Conservation (phyloP, 768 basidiomycete genomes). For the Pisolithus albus region DNA sequence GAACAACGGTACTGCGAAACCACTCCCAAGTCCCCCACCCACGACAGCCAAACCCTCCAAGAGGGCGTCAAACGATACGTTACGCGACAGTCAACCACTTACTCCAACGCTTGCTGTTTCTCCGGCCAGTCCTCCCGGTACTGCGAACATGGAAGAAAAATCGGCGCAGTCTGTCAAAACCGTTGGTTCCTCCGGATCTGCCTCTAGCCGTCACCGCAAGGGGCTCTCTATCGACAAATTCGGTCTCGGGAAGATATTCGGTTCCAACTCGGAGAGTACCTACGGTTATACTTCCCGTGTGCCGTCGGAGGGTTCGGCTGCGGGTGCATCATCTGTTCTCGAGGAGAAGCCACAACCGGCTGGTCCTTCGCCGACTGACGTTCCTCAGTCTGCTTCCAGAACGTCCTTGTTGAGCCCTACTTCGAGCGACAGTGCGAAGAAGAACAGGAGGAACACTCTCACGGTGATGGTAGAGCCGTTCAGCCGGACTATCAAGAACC, state of each 20-base stretch:
- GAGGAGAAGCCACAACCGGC: constrained; percentile 14
- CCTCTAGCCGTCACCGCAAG: constrained; percentile 50
- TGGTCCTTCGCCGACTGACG: constrained; percentile 10
- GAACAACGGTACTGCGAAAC: constrained; percentile 16
- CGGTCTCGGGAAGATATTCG: constrained; percentile 70
- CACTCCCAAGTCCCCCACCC: constrained; percentile 23
- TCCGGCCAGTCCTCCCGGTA: constrained; percentile 37
- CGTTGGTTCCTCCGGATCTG: constrained; percentile 31
- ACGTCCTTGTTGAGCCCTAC: constrained; percentile 32
- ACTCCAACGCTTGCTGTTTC: constrained; percentile 31
- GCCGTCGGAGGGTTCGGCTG: constrained; percentile 35
- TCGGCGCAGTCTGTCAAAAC: constrained; percentile 24
- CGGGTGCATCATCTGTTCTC: constrained; percentile 13
- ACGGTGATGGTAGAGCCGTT: constrained; percentile 84
- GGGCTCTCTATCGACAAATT: constrained; percentile 77
- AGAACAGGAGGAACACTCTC: constrained; percentile 71
- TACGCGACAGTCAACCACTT: constrained; percentile 23
- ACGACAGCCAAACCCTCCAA: constrained; percentile 17
- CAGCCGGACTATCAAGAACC: constrained; percentile 37
- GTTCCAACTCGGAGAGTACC: constrained; percentile 32
- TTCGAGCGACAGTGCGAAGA: constrained; percentile 37
- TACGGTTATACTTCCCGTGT: constrained; percentile 34
- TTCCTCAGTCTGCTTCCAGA: constrained; percentile 25
- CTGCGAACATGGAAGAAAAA: constrained; percentile 22
- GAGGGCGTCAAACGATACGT: constrained; percentile 18